phyloP scores from a whole-genome alignment of 2,329 filamentous ascomycete species.

The Dactylellina haptotyla region DNA sequence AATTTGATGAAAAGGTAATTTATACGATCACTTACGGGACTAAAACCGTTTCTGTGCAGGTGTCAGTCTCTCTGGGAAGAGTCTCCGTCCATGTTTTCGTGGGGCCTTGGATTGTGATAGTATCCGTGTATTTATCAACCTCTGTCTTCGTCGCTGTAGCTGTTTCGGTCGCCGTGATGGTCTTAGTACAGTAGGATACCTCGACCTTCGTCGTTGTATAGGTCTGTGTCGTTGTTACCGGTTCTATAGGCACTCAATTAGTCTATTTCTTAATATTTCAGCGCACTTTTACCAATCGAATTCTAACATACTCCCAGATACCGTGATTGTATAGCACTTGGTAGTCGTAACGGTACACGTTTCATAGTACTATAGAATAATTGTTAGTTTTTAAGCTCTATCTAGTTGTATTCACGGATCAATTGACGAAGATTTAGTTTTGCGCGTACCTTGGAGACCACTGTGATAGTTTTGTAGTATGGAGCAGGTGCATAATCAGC shows the following conservation, averaged over 20 bases:
- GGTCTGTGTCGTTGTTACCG: slow-evolving; percentile 21
- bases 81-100: slow-evolving; percentile 24
- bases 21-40: slow-evolving; percentile 17
- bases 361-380: slow-evolving; percentile 3
- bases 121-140: background rate
- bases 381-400: background rate
- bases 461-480: slow-evolving; percentile 8
- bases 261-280: background rate
- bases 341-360: slow-evolving; percentile 21
- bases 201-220: slow-evolving; percentile 10
- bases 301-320: slow-evolving; percentile 13
- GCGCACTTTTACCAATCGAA: background rate
- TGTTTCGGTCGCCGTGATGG: background rate
- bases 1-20: background rate
- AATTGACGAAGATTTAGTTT: background rate
- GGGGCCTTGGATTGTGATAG: background rate
- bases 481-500: slow-evolving; percentile 5
- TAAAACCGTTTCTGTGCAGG: slow-evolving; percentile 38
- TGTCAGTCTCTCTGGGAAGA: slow-evolving; percentile 9
- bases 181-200: slow-evolving; percentile 34
- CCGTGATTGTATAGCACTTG: slow-evolving; percentile 38
- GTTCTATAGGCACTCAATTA: background rate
- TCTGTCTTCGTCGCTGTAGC: slow-evolving; percentile 12
- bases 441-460: slow-evolving; percentile 18
- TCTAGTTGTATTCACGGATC: background rate